Base-by-base conservation (phyloP, 441 rosid genomes). In the Pelargonium myrrhifolium region DNA sequence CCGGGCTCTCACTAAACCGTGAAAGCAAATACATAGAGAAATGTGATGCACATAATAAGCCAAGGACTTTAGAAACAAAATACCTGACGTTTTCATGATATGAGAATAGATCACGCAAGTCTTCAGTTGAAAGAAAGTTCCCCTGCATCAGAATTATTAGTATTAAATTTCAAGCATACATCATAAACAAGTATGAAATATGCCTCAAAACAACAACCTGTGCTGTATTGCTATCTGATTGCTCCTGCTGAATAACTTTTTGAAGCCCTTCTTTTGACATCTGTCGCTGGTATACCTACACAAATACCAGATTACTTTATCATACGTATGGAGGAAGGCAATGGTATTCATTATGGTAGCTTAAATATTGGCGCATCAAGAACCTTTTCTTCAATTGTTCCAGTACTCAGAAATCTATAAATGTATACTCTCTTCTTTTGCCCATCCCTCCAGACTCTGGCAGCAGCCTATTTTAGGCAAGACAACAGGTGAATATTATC, bases 201-300 rank as follows among this genome's bases (percentile, higher is more conserved):
- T 70, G 28, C 11, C 21, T 67, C 60, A 61, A 64, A 43, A 58
- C 7, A 76, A 70, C 65, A 66, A 92, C 98, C 91, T 88, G 87
- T 71, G 79, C 61, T 9, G 64, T 72, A 70, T 43, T 20, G 68
- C 75, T 79, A 66, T 81, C 87, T 10, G 76, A 77, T 76, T 86
- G 86, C 76, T 86, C 97, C 68, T 78, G 77, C 78, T 89, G 96
- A 79, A 89, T 94, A 71, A 94, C 89, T 78, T 92, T 89, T 74
- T 94, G 98, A 80, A 94, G 97, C 80, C 99, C 99, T 85, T 94
- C 99, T 77, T 92, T 94, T 68, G 96, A 94, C 96, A 94, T 85
- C 78, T 94, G 99, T 31, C 98, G 96, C 85, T 92, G 99, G 77
- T 88, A 94, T 53, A 92, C 99, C 99, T 94, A 65, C 66, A 77